A percentile compares a stretch with the other conserved stretches of the same genome.
Conservation (phyloP, 2,329 filamentous ascomycete species). For the Xylariales sp. region DNA sequence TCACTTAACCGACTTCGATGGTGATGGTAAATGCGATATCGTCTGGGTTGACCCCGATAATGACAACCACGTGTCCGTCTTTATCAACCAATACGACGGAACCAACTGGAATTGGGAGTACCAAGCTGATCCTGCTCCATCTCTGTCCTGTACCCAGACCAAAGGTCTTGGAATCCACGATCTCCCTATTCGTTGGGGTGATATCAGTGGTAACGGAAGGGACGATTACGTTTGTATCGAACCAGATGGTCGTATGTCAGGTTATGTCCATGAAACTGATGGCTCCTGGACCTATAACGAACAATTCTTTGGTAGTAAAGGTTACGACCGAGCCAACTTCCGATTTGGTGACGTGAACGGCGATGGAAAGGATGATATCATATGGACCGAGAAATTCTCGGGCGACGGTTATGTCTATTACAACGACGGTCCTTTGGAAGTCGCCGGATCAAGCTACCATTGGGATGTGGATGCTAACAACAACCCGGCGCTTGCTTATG, state of each 20-base stretch:
- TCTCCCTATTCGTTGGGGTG: constrained; percentile 24
- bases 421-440: constrained; percentile 17
- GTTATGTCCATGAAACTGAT: constrained; percentile 16
- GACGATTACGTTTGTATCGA: constrained; percentile 29
- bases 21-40: constrained; percentile 29
- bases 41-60: constrained; percentile 22
- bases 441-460: constrained; percentile 10
- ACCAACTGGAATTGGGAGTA: constrained; percentile 10
- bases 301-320: constrained; percentile 24
- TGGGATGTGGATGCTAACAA: constrained; percentile 10
- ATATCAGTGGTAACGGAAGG: constrained; percentile 22
- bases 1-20: constrained; percentile 31
- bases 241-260: constrained; percentile 18
- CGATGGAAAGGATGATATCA: constrained; percentile 27
- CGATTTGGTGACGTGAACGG: constrained; percentile 34
- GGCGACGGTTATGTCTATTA: constrained; percentile 25
- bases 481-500: constrained; percentile 2
- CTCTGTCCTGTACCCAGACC: constrained; percentile 15
- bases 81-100: constrained; percentile 15
- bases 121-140: constrained; percentile 4
- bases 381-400: constrained; percentile 29
- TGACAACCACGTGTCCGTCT: constrained; percentile 18
- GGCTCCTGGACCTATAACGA: constrained; percentile 12
- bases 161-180: constrained; percentile 21
- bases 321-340: constrained; percentile 29